phyloP scores from a whole-genome alignment of 805 yeast species.

The Ogataea paradorogensis region DNA sequence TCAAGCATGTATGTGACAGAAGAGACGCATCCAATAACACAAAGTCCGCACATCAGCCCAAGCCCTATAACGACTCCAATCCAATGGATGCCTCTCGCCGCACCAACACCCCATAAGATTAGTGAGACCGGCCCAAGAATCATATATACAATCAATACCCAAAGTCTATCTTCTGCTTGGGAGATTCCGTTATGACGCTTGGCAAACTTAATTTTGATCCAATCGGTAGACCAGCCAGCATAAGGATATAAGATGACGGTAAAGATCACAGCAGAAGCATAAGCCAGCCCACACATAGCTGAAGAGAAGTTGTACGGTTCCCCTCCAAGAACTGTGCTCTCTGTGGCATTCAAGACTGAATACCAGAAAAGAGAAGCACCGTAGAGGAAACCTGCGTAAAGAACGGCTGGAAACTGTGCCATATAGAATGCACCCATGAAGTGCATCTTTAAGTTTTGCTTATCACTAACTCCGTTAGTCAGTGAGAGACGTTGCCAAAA shows the following conservation, averaged over 20 bases:
- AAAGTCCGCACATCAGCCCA: slow-evolving; percentile 54
- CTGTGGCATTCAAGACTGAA: slow-evolving; percentile 48
- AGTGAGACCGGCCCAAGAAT: slow-evolving; percentile 54
- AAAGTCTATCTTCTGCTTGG: slow-evolving; percentile 56
- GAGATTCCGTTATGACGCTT: slow-evolving; percentile 48
- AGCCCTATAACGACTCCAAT: slow-evolving; percentile 51
- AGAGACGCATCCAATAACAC: slow-evolving; percentile 50
- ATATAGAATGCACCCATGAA: slow-evolving; percentile 39
- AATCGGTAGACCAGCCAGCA: slow-evolving; percentile 51
- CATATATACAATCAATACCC: slow-evolving; percentile 45
- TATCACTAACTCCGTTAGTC: slow-evolving; percentile 36
- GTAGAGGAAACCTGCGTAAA: slow-evolving; percentile 58
- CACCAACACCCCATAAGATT: slow-evolving; percentile 64
- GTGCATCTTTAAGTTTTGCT: slow-evolving; percentile 26
- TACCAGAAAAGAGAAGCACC: slow-evolving; percentile 50
- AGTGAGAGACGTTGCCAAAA: slow-evolving; percentile 43
- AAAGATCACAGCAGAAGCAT: slow-evolving; percentile 51
- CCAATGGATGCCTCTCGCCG: slow-evolving; percentile 54
- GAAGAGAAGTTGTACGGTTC: slow-evolving; percentile 52
- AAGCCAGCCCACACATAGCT: slow-evolving; percentile 47
- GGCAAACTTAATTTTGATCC: slow-evolving; percentile 47
- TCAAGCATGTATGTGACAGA: slow-evolving; percentile 56
- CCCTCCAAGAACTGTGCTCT: slow-evolving; percentile 40
- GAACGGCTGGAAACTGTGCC: slow-evolving; percentile 49
- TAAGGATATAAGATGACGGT: slow-evolving; percentile 41